A percentile compares a stretch with the other conserved stretches of the same genome.
phyloP scores from a whole-genome alignment of 1,139 yeast genomes.

The Blastobotrys proliferans region DNA sequence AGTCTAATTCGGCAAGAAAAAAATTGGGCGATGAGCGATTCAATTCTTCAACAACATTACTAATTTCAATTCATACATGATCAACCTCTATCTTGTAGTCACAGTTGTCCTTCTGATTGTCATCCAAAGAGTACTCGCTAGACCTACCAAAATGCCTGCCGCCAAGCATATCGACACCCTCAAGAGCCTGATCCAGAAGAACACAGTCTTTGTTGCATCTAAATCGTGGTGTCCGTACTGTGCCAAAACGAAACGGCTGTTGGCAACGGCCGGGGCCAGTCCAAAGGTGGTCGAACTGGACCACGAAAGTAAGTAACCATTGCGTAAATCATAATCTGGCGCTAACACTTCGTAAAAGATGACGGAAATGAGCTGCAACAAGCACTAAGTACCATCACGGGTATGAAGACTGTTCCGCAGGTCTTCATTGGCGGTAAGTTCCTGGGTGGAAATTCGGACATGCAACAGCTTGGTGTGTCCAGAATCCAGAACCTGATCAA shows the following conservation, averaged over 20 bases:
- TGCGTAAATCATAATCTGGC: background rate
- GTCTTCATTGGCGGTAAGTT: conserved; percentile 85
- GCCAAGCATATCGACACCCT: conserved; percentile 15
- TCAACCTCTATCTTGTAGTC: background rate
- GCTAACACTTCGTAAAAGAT: conserved; percentile 12
- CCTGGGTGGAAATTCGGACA: conserved; percentile 90
- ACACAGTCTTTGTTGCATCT: conserved; percentile 72
- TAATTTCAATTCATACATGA: too few species aligned
- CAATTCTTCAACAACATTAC: too few species aligned
- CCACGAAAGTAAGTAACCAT: conserved; percentile 17
- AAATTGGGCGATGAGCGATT: background rate
- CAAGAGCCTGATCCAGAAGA: conserved; percentile 49
- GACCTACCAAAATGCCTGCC: conserved; percentile 11
- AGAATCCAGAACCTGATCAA: conserved; percentile 38
- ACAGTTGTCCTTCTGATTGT: background rate
- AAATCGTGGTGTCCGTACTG: conserved; percentile 43
- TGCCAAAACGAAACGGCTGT: conserved; percentile 11
- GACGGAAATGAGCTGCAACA: conserved; percentile 74
- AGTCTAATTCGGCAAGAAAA: too few species aligned
- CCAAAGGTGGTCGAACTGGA: conserved; percentile 26
- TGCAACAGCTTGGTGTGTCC: conserved; percentile 51
- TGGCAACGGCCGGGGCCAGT: conserved; percentile 17
- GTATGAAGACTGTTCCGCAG: conserved; percentile 92
- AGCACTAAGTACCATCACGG: conserved; percentile 70
- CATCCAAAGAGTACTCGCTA: background rate